A percentile compares a stretch with the other conserved stretches of the same genome.
phyloP scores from a whole-genome alignment of 2,329 filamentous ascomycete genomes.

The Mollisia scopiformis region DNA sequence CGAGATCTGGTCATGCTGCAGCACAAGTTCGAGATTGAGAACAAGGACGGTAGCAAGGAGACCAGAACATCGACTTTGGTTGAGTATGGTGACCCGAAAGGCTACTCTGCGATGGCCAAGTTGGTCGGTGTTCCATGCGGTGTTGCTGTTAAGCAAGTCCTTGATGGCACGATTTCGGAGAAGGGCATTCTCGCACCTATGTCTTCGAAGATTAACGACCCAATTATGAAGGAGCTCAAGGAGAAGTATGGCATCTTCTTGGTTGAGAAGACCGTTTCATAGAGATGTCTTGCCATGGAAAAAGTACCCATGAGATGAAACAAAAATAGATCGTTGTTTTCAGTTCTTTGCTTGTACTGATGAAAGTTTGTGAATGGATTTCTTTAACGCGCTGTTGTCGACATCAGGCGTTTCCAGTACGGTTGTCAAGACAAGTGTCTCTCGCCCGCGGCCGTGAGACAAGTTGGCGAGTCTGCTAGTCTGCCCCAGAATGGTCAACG shows the following conservation, averaged over 20 bases:
- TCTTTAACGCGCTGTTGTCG: too few species aligned
- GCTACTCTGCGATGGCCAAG: conserved; percentile 84
- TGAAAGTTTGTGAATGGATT: neutral
- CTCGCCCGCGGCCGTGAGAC: neutral
- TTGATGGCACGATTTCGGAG: conserved; percentile 73
- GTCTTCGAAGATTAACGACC: conserved; percentile 69
- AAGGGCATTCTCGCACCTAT: conserved; percentile 80
- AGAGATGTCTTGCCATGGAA: neutral
- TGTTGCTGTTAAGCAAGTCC: conserved; percentile 77
- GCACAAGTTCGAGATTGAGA: conserved; percentile 83
- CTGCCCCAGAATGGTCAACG: too few species aligned
- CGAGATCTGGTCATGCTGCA: conserved; percentile 83
- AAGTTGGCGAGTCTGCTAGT: too few species aligned
- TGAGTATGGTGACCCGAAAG: conserved; percentile 79
- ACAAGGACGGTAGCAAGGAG: conserved; percentile 77
- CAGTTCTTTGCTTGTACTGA: neutral
- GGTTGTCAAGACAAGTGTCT: neutral
- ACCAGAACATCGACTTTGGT: conserved; percentile 79
- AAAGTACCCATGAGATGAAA: neutral
- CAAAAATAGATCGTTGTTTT: neutral
- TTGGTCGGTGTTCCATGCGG: conserved; percentile 77
- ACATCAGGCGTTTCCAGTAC: neutral
- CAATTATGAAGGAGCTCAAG: conserved; percentile 77
- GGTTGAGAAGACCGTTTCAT: conserved; percentile 66
- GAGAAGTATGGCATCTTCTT: conserved; percentile 76